phyloP scores from a whole-genome alignment of 495 filamentous ascomycete genomes.

The Penicillium lagena region DNA sequence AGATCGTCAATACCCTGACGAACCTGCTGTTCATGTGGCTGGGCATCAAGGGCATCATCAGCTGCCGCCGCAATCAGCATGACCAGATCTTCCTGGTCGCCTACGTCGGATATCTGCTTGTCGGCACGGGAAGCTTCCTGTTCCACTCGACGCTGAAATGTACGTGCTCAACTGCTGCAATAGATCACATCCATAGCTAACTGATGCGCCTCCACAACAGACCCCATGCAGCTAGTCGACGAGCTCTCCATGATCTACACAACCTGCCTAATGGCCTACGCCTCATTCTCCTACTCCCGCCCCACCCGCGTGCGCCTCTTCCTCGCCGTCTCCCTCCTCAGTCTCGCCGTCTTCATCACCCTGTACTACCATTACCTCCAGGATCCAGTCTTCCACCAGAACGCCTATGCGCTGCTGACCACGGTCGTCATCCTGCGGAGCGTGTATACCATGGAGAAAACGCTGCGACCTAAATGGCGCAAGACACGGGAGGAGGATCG shows the following conservation, averaged over 20 bases:
- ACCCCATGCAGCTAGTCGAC: constrained; percentile 96
- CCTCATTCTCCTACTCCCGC: constrained; percentile 71
- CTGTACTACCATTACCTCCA: constrained; percentile 91
- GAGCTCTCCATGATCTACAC: constrained; percentile 98
- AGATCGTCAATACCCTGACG: constrained; percentile 69
- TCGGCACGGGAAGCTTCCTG: constrained; percentile 72
- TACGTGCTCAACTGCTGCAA: constrained; percentile 22
- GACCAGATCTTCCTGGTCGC: constrained; percentile 66
- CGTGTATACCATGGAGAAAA: constrained; percentile 86
- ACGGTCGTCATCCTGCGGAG: constrained; percentile 67
- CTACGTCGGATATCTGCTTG: constrained; percentile 69
- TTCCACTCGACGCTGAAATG: constrained; percentile 84
- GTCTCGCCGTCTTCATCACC: constrained; percentile 74
- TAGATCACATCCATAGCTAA: constrained; percentile 6
- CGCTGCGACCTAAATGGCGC: constrained; percentile 54
- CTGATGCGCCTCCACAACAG: constrained; percentile 33
- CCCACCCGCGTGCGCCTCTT: constrained; percentile 45
- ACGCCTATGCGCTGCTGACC: constrained; percentile 78
- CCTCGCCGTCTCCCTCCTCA: constrained; percentile 55
- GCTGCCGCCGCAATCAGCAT: constrained; percentile 63
- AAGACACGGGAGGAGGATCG: constrained; percentile 39
- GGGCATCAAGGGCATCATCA: constrained; percentile 64
- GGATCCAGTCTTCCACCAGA: constrained; percentile 89
- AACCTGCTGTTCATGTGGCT: constrained; percentile 74
- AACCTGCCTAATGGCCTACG: constrained; percentile 87